phyloP scores from a whole-genome alignment of 2,329 filamentous ascomycete genomes.

The Cladosporium sp. region DNA sequence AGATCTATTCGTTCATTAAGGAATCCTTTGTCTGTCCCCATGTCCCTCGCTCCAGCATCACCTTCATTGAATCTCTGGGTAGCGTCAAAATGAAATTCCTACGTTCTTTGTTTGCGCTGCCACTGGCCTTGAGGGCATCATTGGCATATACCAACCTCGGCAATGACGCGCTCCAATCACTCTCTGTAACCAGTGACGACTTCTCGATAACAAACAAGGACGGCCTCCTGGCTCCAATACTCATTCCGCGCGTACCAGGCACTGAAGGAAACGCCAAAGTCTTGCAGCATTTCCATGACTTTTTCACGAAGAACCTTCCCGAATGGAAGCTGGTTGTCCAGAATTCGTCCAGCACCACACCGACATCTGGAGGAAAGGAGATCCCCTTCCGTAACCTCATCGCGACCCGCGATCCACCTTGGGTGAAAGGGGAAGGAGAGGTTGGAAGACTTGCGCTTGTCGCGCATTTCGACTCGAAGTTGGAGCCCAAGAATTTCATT shows the following conservation, averaged over 20 bases:
- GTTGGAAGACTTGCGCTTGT: constrained; percentile 78
- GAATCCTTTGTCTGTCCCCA: background rate
- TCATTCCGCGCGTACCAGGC: constrained; percentile 83
- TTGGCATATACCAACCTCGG: constrained; percentile 60
- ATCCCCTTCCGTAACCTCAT: constrained; percentile 86
- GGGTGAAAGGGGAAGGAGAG: constrained; percentile 61
- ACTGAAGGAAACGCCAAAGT: constrained; percentile 69
- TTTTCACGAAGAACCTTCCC: constrained; percentile 70
- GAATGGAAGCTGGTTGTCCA: constrained; percentile 78
- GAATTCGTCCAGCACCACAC: constrained; percentile 83
- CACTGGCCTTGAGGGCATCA: constrained; percentile 28
- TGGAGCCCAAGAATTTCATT: constrained; percentile 77
- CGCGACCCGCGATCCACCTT: constrained; percentile 81
- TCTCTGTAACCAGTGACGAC: constrained; percentile 61
- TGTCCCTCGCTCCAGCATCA: background rate
- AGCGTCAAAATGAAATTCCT: constrained; percentile 20
- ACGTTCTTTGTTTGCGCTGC: constrained; percentile 22
- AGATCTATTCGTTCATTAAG: background rate
- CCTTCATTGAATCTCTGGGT: background rate
- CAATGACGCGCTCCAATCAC: constrained; percentile 64
- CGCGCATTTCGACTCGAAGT: constrained; percentile 89
- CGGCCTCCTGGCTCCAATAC: constrained; percentile 74
- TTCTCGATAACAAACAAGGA: constrained; percentile 71
- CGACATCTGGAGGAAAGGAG: constrained; percentile 62
- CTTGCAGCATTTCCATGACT: constrained; percentile 76